Base-by-base conservation (phyloP, 177 flowering plant species). In the Vitis hybrid region DNA sequence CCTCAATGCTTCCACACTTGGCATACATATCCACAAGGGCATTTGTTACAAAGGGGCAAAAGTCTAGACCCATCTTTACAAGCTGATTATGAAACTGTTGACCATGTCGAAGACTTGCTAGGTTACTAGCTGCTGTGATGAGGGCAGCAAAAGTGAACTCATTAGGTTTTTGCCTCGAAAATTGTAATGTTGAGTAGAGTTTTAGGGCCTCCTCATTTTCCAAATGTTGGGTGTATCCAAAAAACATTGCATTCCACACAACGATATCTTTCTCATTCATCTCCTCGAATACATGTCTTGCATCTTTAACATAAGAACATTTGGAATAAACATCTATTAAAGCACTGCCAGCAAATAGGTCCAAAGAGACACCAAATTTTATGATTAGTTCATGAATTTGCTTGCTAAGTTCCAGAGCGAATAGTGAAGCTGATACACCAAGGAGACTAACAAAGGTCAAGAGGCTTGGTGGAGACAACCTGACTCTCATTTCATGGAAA, bases 171-270 rank as follows among this genome's bases (percentile, higher is more conserved):
- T 78, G 74, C 63, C 76, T 58, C 31, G 80, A 80, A 45, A 48
- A 34, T 68, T 75, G 86, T 64, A 92, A 71, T 39, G 85, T 71
- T 53, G 65, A 55, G 73, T 76, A 90, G n/a, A 92, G 86, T 68
- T 75, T 82, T 66, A 87, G 75, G 50, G 92, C 89, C 34, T 85
- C 87, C 70, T 87, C 91, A 39, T 82, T 79, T 75, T 87, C 83
- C 71, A 75, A 68, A 65, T 83, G 86, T 69, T 82, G 86, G 18
- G 84, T 61, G 65, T 87, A 85, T 18, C 97, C 94, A 71, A 59
- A 86, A 59, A 90, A 50, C 92, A 92, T 83, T 39, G 96, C 88
- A 80, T 90, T 92, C 97, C 95, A 92, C 6, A 90, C 88, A 5
- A 86, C 96, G 65, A 84, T 77, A 77, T 92, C 96, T 69, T 74